These are phyloP conservation scores for Irpex rosettiformis DNA, from an alignment of 1,284 basidiomycete species.

Conservation along the genomic window DNA sequence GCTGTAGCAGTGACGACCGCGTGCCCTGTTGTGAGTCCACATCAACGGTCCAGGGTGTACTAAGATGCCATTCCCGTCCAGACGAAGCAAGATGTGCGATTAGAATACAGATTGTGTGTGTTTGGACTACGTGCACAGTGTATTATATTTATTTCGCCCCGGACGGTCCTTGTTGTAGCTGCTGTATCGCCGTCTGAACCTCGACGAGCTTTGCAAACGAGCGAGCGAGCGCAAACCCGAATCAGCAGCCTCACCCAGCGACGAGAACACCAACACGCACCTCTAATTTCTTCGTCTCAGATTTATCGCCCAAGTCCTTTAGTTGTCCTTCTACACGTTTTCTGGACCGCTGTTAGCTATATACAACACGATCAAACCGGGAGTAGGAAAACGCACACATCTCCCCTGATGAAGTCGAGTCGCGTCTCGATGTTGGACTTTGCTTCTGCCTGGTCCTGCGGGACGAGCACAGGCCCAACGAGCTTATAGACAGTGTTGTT, in stretches of 20 bases:
- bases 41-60: no score
- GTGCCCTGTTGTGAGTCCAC: no score
- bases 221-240: conserved; percentile 1
- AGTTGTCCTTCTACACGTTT: conserved; percentile 79
- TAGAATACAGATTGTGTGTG: no score
- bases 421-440: conserved; percentile 89
- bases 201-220: conserved; percentile 51
- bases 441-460: conserved; percentile 88
- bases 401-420: conserved; percentile 84
- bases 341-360: conserved; percentile 37
- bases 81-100: no score
- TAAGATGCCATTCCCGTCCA: no score
- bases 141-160: background rate
- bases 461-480: conserved; percentile 87
- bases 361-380: conserved; percentile 8
- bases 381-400: conserved; percentile 66
- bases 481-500: conserved; percentile 90
- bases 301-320: conserved; percentile 69
- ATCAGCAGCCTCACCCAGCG: conserved; percentile 15
- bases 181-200: conserved; percentile 12
- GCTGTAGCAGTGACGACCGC: no score
- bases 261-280: conserved; percentile 37
- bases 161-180: conserved; percentile 7
- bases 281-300: conserved; percentile 79
- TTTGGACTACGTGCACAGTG: background rate